Evolutionary conservation across 176 grass and related monocot genomes (phyloP), one percentile per base, ranked within the genome.

Genomic region (Pontederia crassipes): DNA sequence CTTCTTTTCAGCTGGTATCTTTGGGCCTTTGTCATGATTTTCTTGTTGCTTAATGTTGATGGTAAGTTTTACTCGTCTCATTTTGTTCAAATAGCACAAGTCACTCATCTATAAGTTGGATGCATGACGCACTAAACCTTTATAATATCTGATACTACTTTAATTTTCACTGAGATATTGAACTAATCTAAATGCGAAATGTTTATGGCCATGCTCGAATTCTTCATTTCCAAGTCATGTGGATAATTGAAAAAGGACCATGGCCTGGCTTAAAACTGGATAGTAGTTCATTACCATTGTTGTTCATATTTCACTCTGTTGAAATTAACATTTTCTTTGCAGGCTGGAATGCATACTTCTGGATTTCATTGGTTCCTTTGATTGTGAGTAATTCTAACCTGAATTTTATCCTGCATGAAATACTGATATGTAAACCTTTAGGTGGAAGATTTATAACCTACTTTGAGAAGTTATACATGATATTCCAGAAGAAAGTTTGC

Each of bases 271-370:
- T 7, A 4, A 7, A 40, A 40, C 6, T 40, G 32, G 32, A 40
- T 40, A 40, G 32, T 40, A 40, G 2, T 40, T 40, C 32, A 4
- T 40, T 40, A 40, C 32, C 32, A 40, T 40, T 40, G 6, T 7
- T 7, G 6, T 3, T 40, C 32, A 53, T 11, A 28, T 52, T 53
- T 18, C 14, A 11, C 20, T 8, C 74, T 69, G 28, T 64, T n/a
- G 48, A 15, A 55, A n/a, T 54, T 49, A 7, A 29, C 15, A 2
- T 17, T 61, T 20, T 12, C 1, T 70, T 52, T 50, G 27, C 62
- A 90, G 87, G 81, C 11, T 97, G 93, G 93, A 66, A 97, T 45
- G 28, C 76, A 52, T 97, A 97, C 56, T 65, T 91, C 55, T 97
- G 87, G 87, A 71, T 92, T 29, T 83, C 93, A 1, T 18, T 62